These are phyloP conservation scores for Botryotinia calthae DNA, from an alignment of 2,329 filamentous ascomycete species.

Conservation along the genomic window DNA sequence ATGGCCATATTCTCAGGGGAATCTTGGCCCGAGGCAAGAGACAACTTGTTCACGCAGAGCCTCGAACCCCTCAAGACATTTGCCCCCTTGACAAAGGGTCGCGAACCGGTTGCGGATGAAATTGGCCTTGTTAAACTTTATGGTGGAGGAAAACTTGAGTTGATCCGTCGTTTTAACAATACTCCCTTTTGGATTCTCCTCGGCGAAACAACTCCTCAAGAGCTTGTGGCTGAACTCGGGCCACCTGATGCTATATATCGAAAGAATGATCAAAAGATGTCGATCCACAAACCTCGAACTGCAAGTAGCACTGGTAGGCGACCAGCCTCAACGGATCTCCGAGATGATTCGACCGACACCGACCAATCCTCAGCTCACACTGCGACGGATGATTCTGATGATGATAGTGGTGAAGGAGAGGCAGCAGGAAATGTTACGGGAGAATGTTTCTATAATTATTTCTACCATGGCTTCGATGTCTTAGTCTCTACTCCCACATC, in stretches of 20 bases:
- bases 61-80: conserved; percentile 73
- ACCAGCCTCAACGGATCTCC: conserved; percentile 42
- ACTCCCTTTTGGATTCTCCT: conserved; percentile 69
- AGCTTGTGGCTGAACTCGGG: conserved; percentile 84
- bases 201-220: conserved; percentile 86
- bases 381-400: conserved; percentile 65
- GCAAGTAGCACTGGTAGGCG: conserved; percentile 51
- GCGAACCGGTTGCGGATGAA: conserved; percentile 83
- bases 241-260: conserved; percentile 92
- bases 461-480: conserved; percentile 90
- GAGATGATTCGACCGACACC: conserved; percentile 64
- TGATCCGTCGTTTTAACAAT: conserved; percentile 68
- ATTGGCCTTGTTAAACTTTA: conserved; percentile 76
- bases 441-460: conserved; percentile 96
- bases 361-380: conserved; percentile 74
- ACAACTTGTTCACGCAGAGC: conserved; percentile 70
- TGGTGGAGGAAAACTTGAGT: conserved; percentile 74
- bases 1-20: conserved; percentile 90
- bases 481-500: conserved; percentile 75
- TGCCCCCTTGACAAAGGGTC: conserved; percentile 64
- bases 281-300: conserved; percentile 70
- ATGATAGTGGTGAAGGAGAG: conserved; percentile 61
- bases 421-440: conserved; percentile 54
- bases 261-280: conserved; percentile 84
- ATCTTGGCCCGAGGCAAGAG: conserved; percentile 83